These are phyloP conservation scores for Rhynchospora breviuscula DNA, from an alignment of 176 grass and related monocot genomes.

Conservation along the genomic window DNA sequence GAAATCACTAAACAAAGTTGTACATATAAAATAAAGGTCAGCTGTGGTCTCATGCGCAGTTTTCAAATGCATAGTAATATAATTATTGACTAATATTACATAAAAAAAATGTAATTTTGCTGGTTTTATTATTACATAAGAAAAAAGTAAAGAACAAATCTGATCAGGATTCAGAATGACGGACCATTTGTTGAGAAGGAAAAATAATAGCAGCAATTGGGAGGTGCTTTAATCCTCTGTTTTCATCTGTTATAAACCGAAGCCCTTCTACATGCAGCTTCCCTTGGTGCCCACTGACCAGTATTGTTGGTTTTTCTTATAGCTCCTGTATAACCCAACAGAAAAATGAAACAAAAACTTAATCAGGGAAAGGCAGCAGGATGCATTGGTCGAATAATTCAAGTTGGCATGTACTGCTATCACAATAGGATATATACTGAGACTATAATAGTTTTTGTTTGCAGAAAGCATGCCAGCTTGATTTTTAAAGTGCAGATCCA, in stretches of 20 bases:
- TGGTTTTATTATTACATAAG: too few relatives aligned
- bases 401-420: neutral
- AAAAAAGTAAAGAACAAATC: too few relatives aligned
- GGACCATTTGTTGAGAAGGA: conserved; percentile 51
- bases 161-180: neutral
- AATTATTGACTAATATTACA: too few relatives aligned
- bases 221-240: conserved; percentile 42
- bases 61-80: too few relatives aligned
- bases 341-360: neutral
- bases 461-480: neutral
- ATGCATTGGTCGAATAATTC: neutral
- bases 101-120: too few relatives aligned
- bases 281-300: conserved; percentile 73
- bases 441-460: too few relatives aligned
- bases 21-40: too few relatives aligned
- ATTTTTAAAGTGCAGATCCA: neutral
- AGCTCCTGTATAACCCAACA: conserved; percentile 46
- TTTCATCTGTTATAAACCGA: conserved; percentile 60
- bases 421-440: neutral
- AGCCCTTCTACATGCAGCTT: conserved; percentile 60
- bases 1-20: too few relatives aligned
- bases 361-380: neutral
- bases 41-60: too few relatives aligned
- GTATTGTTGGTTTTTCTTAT: conserved; percentile 35
- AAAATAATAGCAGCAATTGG: conserved; percentile 60